Evolutionary conservation across 768 basidiomycete species (phyloP).

Genomic region (Suillus subluteus): DNA sequence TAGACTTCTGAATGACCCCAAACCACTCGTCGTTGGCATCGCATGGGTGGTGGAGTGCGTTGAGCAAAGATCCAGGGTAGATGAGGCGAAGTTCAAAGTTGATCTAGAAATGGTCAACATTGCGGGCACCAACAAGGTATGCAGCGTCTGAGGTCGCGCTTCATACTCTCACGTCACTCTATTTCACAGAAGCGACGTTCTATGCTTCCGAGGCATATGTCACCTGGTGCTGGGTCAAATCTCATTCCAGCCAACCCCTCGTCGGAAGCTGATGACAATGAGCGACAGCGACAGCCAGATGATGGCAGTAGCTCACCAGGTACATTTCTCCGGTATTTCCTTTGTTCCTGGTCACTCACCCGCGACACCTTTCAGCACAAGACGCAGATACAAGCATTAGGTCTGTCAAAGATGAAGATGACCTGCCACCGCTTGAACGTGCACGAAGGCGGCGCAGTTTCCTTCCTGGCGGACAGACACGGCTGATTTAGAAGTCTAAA

Average conservation of each 20-base stretch:
- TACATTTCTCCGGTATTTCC: conserved; percentile 19
- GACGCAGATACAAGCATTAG: conserved; percentile 30
- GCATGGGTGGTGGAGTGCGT: conserved; percentile 90
- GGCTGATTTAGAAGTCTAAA: conserved; percentile 20
- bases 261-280: conserved; percentile 15
- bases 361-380: conserved; percentile 21
- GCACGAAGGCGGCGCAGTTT: conserved; percentile 56
- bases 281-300: conserved; percentile 38
- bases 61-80: conserved; percentile 64
- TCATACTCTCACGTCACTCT: not conserved
- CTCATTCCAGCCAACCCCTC: conserved; percentile 14
- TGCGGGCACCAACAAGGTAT: conserved; percentile 66
- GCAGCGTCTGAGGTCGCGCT: conserved; percentile 9
- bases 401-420: conserved; percentile 49
- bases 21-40: conserved; percentile 80
- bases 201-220: conserved; percentile 66
- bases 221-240: conserved; percentile 30
- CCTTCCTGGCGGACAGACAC: conserved; percentile 35
- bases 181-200: conserved; percentile 66
- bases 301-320: conserved; percentile 23
- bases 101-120: conserved; percentile 63
- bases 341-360: conserved; percentile 13
- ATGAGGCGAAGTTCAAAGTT: conserved; percentile 67
- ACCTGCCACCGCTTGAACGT: conserved; percentile 69
- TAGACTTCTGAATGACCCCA: conserved; percentile 66